Evolutionary conservation across 2,329 filamentous ascomycete genomes (phyloP).

Genomic region (Epichloe amarillans): DNA sequence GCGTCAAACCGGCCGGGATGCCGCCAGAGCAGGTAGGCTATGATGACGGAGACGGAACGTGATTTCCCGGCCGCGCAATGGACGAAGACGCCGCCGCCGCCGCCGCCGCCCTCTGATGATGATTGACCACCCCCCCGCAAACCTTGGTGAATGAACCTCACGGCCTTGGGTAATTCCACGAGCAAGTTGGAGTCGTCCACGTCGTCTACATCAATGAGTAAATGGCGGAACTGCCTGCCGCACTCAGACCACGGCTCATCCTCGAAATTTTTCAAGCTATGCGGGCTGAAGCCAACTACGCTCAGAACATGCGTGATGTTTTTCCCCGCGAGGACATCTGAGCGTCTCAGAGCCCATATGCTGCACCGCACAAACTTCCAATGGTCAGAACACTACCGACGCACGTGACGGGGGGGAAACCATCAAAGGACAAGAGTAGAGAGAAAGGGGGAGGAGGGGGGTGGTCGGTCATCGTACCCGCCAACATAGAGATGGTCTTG

Average conservation of each 20-base stretch:
- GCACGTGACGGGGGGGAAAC: no score
- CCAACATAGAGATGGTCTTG: conserved; percentile 27
- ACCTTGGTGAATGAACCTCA: conserved; percentile 71
- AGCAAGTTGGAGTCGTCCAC: conserved; percentile 80
- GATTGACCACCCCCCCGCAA: conserved; percentile 26
- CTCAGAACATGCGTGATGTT: conserved; percentile 88
- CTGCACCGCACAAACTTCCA: conserved; percentile 30
- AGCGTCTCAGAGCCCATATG: conserved; percentile 64
- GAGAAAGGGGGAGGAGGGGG: no score
- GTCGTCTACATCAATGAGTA: conserved; percentile 78
- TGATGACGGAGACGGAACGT: conserved; percentile 69
- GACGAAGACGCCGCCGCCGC: conserved; percentile 36
- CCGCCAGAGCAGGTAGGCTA: conserved; percentile 73
- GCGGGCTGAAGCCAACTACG: conserved; percentile 46
- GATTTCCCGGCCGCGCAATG: conserved; percentile 93
- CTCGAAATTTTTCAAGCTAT: conserved; percentile 29
- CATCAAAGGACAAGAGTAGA: no score
- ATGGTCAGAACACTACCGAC: background rate
- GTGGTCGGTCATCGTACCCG: conserved; percentile 18
- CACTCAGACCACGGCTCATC: conserved; percentile 34
- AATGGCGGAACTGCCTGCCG: conserved; percentile 52
- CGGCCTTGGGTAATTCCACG: conserved; percentile 62
- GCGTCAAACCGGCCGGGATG: conserved; percentile 39
- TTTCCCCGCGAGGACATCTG: conserved; percentile 53
- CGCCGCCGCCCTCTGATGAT: background rate